Evolutionary conservation across 164 flowering plant genomes (phyloP).

Genomic region (Magnolia sinica): DNA sequence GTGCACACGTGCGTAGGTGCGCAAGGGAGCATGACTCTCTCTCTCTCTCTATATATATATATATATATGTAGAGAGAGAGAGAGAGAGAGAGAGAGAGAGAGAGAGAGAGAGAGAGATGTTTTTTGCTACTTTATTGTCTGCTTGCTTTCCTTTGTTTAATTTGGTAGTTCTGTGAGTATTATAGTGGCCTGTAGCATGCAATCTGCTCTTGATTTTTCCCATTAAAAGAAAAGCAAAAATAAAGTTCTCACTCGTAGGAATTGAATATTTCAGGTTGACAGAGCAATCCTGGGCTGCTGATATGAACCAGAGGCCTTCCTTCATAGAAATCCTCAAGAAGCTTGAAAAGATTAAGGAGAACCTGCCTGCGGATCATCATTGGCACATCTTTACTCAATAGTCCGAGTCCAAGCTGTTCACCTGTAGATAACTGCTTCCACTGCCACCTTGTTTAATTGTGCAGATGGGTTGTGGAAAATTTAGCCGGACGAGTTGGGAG

Average conservation of each 20-base stretch:
- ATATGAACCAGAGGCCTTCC: constrained; percentile 83
- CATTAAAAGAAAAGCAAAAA: background rate
- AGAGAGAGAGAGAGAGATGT: no score
- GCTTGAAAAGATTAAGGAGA: constrained; percentile 83
- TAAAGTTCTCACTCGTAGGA: background rate
- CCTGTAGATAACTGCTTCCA: constrained; percentile 1
- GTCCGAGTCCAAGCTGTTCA: background rate
- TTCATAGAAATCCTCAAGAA: constrained; percentile 83
- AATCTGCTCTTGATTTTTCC: background rate
- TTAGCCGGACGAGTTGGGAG: background rate
- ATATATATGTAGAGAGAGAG: no score
- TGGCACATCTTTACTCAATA: constrained; percentile 67
- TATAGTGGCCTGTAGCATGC: no score
- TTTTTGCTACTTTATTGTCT: no score
- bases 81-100: no score
- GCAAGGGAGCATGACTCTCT: no score
- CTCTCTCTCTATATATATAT: no score
- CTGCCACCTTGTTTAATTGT: background rate
- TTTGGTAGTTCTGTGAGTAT: no score
- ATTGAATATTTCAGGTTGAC: constrained; percentile 47
- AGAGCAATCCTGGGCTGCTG: constrained; percentile 81
- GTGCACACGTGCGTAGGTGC: no score
- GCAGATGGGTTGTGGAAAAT: background rate
- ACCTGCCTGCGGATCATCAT: constrained; percentile 59
- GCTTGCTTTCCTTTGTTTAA: no score